Base-by-base conservation (phyloP, 495 filamentous ascomycete genomes). In the Hypoxylon fragiforme region DNA sequence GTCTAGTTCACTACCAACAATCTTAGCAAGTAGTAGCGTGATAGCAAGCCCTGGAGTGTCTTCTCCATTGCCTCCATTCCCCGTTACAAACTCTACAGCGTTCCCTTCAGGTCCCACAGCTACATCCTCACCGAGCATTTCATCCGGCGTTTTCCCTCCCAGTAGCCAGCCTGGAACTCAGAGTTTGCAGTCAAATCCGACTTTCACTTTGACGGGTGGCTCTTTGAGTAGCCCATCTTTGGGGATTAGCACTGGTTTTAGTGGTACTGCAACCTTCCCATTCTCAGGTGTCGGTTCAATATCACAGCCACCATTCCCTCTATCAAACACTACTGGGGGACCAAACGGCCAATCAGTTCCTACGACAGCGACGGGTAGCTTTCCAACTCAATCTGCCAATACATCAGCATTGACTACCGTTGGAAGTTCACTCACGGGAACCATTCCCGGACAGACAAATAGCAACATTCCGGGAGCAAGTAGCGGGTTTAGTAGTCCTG, bases 261-360 rank as follows among this genome's bases (percentile, higher is more conserved):
- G 18, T 31, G 19, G 34, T 5, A 46, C 42, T 9, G 14, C 39
- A 11, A n/a, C 39, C 12, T 32, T 15, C 16, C 30, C 40, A 8
- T 16, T 40, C 22, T 26, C 40, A 7, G 8, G 44, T 15, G 44
- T 37, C 14, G 12, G 30, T 19, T 15, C 42, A 31, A 37, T 26
- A 2, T 57, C 52, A 21, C 24, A 18, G 20, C 37, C 52, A 14
- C 47, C 43, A 4, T 62, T 50, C 15, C 41, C 55, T 22, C 16
- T 51, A 7, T 51, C 55, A 12, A 60, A 51, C 9, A 55, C 46
- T 19, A 63, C 60, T 18, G 21, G 55, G 1, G 11, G 36, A 1
- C 19, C 42, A 18, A 55, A 19, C 19, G 19, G 60, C 8, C 50
- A 45, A 14, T 46, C 51, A 1, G 40, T 35, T 21, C 50, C 55